Base-by-base conservation (phyloP, 768 basidiomycete genomes). In the Tylopilus vinaceipallidus region DNA sequence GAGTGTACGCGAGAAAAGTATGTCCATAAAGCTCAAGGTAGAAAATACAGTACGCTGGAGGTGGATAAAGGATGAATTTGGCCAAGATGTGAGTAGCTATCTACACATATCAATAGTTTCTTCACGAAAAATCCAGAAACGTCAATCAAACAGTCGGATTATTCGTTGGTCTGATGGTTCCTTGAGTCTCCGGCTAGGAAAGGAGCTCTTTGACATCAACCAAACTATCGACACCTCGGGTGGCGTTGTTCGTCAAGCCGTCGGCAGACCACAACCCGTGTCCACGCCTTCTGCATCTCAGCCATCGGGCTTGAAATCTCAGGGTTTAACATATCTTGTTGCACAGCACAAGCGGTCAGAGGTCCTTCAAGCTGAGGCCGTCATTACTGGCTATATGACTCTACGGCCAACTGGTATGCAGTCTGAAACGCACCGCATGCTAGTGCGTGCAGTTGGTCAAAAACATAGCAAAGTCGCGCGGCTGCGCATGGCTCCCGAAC, bases 101-200 rank as follows among this genome's bases (percentile, higher is more conserved):
- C 38, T 20, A 20, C 20, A 23, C 10, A 6, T 2, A 17, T 27
- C 30, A 26, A 24, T 40, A n/a, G 10, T 35, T 19, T 46, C 47
- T 39, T 58, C 39, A 32, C 26, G 32, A 20, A 16, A 32, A 43
- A 17, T 43, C 34, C 66, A 97, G 94, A 75, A 71, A 56, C 80
- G 85, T 55, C 87, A 95, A 74, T 91, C 92, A 14, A 99, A 99
- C 63, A 83, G 88, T 54, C 86, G 94, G 26, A 74, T 98, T 33
- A 82, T 99, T 50, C 82, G 88, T 13, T 99, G 97, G 97, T 97
- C 94, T 6, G 97, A 99, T 65, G 95, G 95, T 14, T 80, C 88
- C 13, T 71, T 93, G 49, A 95, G 93, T 58, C 79, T 99, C 26
- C 87, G 90, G 55, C 73, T 99, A 47, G 97, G 97, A 36, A 88